Base-by-base conservation (phyloP, 768 basidiomycete genomes). In the Lyophyllum atratum region DNA sequence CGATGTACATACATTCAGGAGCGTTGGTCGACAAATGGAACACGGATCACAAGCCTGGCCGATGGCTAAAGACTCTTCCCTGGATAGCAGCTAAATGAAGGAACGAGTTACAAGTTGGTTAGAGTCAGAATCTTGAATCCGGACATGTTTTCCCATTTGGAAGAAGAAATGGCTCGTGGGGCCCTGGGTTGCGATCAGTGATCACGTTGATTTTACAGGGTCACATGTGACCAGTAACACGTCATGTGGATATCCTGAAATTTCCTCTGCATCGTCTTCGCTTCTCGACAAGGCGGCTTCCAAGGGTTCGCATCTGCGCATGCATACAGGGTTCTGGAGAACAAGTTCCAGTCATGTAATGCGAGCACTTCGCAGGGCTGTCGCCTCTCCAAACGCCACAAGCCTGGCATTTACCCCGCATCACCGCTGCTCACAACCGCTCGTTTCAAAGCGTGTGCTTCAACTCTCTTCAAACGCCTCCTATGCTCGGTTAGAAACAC, bases 311-410 rank as follows among this genome's bases (percentile, higher is more conserved):
- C 49, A 56, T 65, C 61, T 66, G 76, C 75, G 76, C 69, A 80
- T 80, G 78, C 72, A 77, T 77, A 77, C 70, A 63, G 69, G 69
- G 54, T 66, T 66, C 62, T 68, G 67, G 64, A 64, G 56, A 55
- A 55, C 61, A 59, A 63, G 54, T 65, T 64, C 69, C 66, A 72
- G 70, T 62, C 70, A 78, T 78, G 76, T 76, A 77, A 71, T 67
- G 69, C 65, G 68, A 66, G 56, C 57, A 57, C 55, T 59, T 67
- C 55, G 60, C 60, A 62, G 55, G 39, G 54, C 50, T 54, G 26
- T 33, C 8, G 53, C 17, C 22, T 40, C 12, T 21, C 28, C 37
- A 44, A 29, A 25, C 19, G 34, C 52, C 48, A 17, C 46, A 15
- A n/a, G 39, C 50, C 24, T 52, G 48, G 43, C 26, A 17, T 31